Conservation (phyloP, 306 rosid species). For the Lathyrus tuberosus region DNA sequence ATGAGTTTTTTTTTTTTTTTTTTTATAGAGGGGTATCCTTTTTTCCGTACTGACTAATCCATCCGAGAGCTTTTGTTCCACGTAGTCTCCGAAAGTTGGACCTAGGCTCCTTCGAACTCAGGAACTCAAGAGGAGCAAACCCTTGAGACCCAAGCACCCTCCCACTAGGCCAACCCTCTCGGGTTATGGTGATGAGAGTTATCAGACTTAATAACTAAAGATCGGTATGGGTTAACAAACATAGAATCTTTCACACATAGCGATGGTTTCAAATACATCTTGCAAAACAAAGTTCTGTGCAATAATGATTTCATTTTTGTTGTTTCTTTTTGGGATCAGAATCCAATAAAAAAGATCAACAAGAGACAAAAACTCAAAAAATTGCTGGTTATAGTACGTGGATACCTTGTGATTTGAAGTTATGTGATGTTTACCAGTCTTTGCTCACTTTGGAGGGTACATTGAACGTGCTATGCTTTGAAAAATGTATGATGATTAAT, state of each 20-base stretch:
- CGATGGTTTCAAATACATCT: conserved; percentile 51
- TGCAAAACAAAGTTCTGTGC: neutral
- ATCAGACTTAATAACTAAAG: no score
- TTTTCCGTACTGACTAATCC: no score
- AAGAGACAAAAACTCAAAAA: conserved; percentile 29
- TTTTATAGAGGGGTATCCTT: no score
- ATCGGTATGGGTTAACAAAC: conserved; percentile 3
- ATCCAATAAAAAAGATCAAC: conserved; percentile 28
- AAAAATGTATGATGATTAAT: conserved; percentile 39
- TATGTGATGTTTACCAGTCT: conserved; percentile 41
- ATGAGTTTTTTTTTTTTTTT: no score
- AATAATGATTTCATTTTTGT: neutral
- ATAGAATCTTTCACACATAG: conserved; percentile 39
- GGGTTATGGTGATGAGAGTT: no score
- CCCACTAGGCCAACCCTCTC: no score
- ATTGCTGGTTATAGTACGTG: conserved; percentile 28
- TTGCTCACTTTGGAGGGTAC: conserved; percentile 42
- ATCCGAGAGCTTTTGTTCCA: no score
- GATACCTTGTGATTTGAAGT: conserved; percentile 27
- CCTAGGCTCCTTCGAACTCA: no score
- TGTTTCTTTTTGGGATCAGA: conserved; percentile 25
- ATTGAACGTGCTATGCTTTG: conserved; percentile 39
- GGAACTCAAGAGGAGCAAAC: no score
- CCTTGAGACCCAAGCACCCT: no score
- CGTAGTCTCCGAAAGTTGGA: no score